Conservation (phyloP, 495 filamentous ascomycete species). For the Penicillium crystallinum region DNA sequence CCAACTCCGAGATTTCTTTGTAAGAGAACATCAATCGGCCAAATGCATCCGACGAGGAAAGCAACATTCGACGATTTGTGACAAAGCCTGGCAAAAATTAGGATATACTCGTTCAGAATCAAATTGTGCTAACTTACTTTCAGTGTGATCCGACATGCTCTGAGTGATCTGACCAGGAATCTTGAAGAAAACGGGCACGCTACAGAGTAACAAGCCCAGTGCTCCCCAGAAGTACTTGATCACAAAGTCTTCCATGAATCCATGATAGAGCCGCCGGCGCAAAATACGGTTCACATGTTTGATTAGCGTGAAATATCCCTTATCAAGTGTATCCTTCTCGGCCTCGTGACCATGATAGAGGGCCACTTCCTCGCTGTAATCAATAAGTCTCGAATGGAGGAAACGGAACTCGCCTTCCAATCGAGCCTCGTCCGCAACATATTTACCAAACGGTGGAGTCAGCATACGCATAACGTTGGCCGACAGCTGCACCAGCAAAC, state of each 20-base stretch:
- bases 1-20: conserved; percentile 93
- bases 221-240: conserved; percentile 99
- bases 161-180: conserved; percentile 67
- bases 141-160: conserved; percentile 85
- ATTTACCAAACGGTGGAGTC: conserved; percentile 97
- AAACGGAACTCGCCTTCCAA: conserved; percentile 96
- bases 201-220: conserved; percentile 86
- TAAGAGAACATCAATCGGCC: conserved; percentile 98
- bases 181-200: conserved; percentile 92
- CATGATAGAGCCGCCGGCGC: conserved; percentile 83
- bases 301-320: conserved; percentile 97
- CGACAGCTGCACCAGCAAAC: conserved; percentile 84
- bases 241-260: conserved; percentile 98
- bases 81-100: conserved; percentile 59
- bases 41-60: conserved; percentile 91
- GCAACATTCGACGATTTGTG: conserved; percentile 84
- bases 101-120: not conserved
- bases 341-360: conserved; percentile 90
- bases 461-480: conserved; percentile 89
- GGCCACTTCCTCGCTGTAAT: conserved; percentile 91
- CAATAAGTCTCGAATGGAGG: conserved; percentile 88
- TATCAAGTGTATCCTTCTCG: conserved; percentile 95
- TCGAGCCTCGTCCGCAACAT: conserved; percentile 91
- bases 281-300: conserved; percentile 98
- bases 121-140: conserved; percentile 50